phyloP scores from a whole-genome alignment of 1,284 basidiomycete species.

The Cutaneotrichosporon cutaneum region DNA sequence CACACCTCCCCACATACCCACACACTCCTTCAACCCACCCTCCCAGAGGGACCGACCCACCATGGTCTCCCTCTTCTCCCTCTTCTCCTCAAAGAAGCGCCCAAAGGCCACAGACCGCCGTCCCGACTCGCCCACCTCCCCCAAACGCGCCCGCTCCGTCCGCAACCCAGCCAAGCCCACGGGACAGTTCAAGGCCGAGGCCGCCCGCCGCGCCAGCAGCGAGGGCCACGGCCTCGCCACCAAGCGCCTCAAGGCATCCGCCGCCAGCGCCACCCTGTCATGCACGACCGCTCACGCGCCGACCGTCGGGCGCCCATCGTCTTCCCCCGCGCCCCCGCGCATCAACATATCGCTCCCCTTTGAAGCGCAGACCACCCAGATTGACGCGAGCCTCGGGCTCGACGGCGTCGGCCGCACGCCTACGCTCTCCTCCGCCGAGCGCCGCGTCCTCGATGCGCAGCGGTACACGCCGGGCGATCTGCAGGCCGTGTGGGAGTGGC shows the following conservation, averaged over 20 bases:
- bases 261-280: background rate
- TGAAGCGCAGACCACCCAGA: slow-evolving; percentile 12
- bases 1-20: background rate
- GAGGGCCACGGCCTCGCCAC: slow-evolving; percentile 13
- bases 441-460: slow-evolving; percentile 28
- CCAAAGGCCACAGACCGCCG: slow-evolving; percentile 14
- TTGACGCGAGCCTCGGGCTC: slow-evolving; percentile 26
- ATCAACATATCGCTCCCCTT: slow-evolving; percentile 24
- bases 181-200: slow-evolving; percentile 7
- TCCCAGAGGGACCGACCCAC: background rate
- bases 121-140: slow-evolving; percentile 12
- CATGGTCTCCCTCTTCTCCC: slow-evolving; percentile 42
- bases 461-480: slow-evolving; percentile 32
- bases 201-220: slow-evolving; percentile 22
- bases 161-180: slow-evolving; percentile 5
- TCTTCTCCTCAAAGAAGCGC: slow-evolving; percentile 41
- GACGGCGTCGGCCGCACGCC: slow-evolving; percentile 32
- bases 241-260: slow-evolving; percentile 1
- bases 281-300: background rate
- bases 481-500: slow-evolving; percentile 34
- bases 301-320: background rate
- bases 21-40: background rate
- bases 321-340: slow-evolving; percentile 11
- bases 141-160: slow-evolving; percentile 12
- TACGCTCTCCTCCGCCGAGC: slow-evolving; percentile 29